Conservation (phyloP, 1,139 yeast genomes). For the Saccharomyces hybrid region DNA sequence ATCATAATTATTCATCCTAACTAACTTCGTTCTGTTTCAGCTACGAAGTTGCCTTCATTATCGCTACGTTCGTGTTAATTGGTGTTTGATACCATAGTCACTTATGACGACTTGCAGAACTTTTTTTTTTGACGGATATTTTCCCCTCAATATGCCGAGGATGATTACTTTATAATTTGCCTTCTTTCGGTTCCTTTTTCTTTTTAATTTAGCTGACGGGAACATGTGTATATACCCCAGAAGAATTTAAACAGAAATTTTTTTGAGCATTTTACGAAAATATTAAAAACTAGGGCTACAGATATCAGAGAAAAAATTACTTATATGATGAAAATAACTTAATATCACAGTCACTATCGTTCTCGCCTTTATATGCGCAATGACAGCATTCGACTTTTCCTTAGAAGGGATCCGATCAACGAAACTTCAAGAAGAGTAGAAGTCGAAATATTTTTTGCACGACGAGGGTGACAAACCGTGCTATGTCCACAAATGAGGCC, state of each 20-base stretch:
- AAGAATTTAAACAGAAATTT: neutral
- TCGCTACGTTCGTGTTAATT: neutral
- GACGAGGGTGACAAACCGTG: no score
- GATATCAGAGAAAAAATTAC: no score
- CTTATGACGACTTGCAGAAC: neutral
- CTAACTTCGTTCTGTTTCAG: neutral
- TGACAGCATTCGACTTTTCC: no score
- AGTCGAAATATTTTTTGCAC: no score
- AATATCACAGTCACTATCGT: no score
- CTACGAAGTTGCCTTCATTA: neutral
- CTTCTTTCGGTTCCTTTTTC: neutral
- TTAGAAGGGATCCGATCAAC: no score
- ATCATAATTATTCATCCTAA: neutral
- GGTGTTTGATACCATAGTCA: neutral
- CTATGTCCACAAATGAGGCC: no score
- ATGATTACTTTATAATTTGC: neutral
- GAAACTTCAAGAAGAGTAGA: no score
- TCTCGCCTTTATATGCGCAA: no score
- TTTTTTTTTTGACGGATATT: neutral
- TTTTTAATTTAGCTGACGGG: neutral
- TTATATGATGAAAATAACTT: no score
- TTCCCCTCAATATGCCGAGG: neutral
- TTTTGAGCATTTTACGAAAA: neutral
- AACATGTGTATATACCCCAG: neutral
- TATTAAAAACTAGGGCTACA: no score